A percentile compares a stretch with the other conserved stretches of the same genome.
Evolutionary conservation across 2,329 filamentous ascomycete species (phyloP).

Genomic region (Aspergillus fischeri): DNA sequence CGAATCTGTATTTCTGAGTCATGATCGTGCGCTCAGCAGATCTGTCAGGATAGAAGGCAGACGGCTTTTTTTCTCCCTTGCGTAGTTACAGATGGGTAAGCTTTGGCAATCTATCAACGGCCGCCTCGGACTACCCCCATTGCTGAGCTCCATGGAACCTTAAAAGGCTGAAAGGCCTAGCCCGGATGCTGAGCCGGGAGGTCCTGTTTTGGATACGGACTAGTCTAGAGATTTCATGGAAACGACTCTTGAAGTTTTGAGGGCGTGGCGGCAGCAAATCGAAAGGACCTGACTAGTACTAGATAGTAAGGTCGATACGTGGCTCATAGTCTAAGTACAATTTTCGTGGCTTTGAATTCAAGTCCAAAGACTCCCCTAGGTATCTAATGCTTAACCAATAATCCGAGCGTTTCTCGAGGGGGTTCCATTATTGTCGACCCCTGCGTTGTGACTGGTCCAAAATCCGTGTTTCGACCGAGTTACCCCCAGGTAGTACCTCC

Average conservation of each 20-base stretch:
- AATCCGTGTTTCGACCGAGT: background rate
- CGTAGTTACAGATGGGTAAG: background rate
- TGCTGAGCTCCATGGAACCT: conserved; percentile 9
- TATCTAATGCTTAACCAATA: background rate
- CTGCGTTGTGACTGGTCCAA: background rate
- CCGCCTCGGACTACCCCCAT: conserved; percentile 1
- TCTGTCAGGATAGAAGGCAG: background rate
- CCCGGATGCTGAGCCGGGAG: conserved; percentile 9
- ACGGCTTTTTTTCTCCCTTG: background rate
- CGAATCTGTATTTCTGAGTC: background rate
- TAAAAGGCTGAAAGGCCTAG: background rate
- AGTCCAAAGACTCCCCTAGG: background rate
- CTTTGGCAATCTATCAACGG: conserved; percentile 11
- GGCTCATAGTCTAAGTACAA: background rate
- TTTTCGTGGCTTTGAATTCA: background rate
- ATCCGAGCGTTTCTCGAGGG: background rate
- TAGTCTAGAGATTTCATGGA: background rate
- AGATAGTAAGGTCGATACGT: background rate
- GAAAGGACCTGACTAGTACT: too few relatives aligned
- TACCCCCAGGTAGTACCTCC: background rate
- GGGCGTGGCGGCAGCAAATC: background rate
- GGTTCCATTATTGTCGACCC: background rate
- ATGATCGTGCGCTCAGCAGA: background rate
- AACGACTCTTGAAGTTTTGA: background rate
- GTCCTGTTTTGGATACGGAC: background rate